These are phyloP conservation scores for Arabis alpina DNA, from an alignment of 345 rosid species.

Conservation along the genomic window DNA sequence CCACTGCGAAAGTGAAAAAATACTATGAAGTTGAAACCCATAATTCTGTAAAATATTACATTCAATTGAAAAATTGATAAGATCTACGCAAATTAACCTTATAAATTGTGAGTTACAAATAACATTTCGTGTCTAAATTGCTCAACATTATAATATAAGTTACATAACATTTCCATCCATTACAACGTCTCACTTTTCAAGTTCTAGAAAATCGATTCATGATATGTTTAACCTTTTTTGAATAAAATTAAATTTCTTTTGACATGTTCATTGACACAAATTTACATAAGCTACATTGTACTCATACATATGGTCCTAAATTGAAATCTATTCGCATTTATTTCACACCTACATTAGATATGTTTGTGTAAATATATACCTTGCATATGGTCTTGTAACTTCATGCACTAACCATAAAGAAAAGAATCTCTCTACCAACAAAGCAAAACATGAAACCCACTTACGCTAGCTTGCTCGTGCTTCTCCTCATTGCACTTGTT, in stretches of 20 bases:
- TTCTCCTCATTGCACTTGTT: slow-evolving; percentile 42
- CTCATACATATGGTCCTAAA: slow-evolving; percentile 4
- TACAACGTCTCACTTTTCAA: slow-evolving; percentile 1
- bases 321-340: slow-evolving; percentile 22
- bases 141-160: slow-evolving; percentile 1
- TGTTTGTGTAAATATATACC: slow-evolving; percentile 11
- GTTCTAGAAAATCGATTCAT: slow-evolving; percentile 13
- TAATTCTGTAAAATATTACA: too few species aligned
- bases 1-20: background rate
- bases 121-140: slow-evolving; percentile 5
- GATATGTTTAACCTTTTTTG: slow-evolving; percentile 9
- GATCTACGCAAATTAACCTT: too few species aligned
- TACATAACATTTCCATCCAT: slow-evolving; percentile 1
- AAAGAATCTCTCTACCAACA: slow-evolving; percentile 27
- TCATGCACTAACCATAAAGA: slow-evolving; percentile 15
- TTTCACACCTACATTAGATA: slow-evolving; percentile 24
- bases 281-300: background rate
- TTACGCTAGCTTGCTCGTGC: slow-evolving; percentile 27
- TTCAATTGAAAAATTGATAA: too few species aligned
- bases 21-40: background rate
- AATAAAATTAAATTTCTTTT: background rate
- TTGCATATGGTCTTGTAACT: slow-evolving; percentile 26
- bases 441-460: slow-evolving; percentile 37
- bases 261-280: slow-evolving; percentile 17
- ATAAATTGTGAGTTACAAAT: too few species aligned